phyloP scores from a whole-genome alignment of 2,329 filamentous ascomycete species.

The Fusarium sp. region DNA sequence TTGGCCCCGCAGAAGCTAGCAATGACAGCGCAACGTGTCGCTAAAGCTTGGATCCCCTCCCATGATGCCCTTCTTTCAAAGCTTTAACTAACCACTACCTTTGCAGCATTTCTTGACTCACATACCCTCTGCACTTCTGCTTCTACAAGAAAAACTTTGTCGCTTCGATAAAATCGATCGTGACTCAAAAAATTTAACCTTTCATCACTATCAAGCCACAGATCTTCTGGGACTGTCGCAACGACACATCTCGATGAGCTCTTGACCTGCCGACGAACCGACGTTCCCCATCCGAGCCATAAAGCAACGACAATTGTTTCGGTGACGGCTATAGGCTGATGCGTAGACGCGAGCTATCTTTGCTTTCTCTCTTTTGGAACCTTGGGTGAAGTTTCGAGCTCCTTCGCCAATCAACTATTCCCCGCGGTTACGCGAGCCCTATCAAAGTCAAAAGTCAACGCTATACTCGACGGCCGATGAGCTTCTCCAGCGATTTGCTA shows the following conservation, averaged over 20 bases:
- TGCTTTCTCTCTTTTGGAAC: slow-evolving; percentile 49
- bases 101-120: slow-evolving; percentile 44
- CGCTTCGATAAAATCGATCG: slow-evolving; percentile 16
- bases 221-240: slow-evolving; percentile 27
- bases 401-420: slow-evolving; percentile 29
- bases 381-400: slow-evolving; percentile 47
- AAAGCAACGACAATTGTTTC: slow-evolving; percentile 31
- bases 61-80: slow-evolving; percentile 43
- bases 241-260: slow-evolving; percentile 45
- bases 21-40: slow-evolving; percentile 43
- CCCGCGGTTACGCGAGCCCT: slow-evolving; percentile 22
- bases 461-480: slow-evolving; percentile 43
- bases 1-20: slow-evolving; percentile 31
- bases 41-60: slow-evolving; percentile 47
- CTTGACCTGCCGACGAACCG: slow-evolving; percentile 43
- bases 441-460: slow-evolving; percentile 12
- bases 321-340: slow-evolving; percentile 49
- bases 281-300: slow-evolving; percentile 22
- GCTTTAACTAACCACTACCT: slow-evolving; percentile 46
- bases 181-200: slow-evolving; percentile 25
- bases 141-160: slow-evolving; percentile 15
- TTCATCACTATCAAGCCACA: slow-evolving; percentile 14
- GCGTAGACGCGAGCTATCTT: slow-evolving; percentile 54
- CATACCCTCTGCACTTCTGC: slow-evolving; percentile 35
- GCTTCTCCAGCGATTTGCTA: slow-evolving; percentile 34